Evolutionary conservation across 1,284 basidiomycete species (phyloP).

Genomic region (Ganoderma meredithae): DNA sequence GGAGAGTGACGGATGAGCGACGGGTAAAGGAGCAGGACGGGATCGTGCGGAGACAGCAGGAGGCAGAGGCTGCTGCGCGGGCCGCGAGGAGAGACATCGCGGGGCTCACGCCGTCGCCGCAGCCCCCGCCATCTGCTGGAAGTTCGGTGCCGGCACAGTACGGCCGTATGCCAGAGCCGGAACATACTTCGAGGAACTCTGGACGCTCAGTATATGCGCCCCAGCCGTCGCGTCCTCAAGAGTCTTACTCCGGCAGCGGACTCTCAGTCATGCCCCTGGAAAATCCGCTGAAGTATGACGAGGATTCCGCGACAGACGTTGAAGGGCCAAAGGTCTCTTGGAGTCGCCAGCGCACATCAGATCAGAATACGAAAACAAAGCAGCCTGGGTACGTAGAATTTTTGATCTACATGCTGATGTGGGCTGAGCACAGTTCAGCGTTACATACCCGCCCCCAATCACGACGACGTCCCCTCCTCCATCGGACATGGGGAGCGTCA

Average conservation of each 20-base stretch:
- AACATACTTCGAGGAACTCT: slow-evolving; percentile 16
- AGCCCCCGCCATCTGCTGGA: slow-evolving; percentile 14
- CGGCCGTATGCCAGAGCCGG: slow-evolving; percentile 25
- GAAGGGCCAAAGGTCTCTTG: slow-evolving; percentile 34
- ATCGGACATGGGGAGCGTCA: slow-evolving; percentile 49
- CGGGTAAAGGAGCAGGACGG: slow-evolving; percentile 54
- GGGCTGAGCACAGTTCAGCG: slow-evolving; percentile 24
- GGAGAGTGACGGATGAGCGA: slow-evolving; percentile 37
- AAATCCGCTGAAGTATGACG: slow-evolving; percentile 50
- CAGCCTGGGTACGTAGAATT: slow-evolving; percentile 36
- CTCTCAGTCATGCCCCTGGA: slow-evolving; percentile 52
- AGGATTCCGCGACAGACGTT: slow-evolving; percentile 40
- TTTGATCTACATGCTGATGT: slow-evolving; percentile 22
- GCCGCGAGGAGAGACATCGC: slow-evolving; percentile 40
- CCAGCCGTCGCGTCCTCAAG: slow-evolving; percentile 38
- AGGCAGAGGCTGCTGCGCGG: slow-evolving; percentile 47
- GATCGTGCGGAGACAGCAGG: slow-evolving; percentile 55
- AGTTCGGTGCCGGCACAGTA: slow-evolving; percentile 27
- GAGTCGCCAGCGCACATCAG: slow-evolving; percentile 28
- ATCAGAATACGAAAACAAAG: slow-evolving; percentile 36
- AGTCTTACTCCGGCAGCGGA: slow-evolving; percentile 36
- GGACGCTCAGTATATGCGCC: slow-evolving; percentile 35
- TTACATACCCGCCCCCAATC: slow-evolving; percentile 48
- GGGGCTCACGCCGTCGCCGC: slow-evolving; percentile 30
- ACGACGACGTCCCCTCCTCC: slow-evolving; percentile 70